Percentiles rank a stretch among this genome's conserved stretches.
Evolutionary conservation across 305 asterid species (phyloP).

Genomic region (Ajuga reptans): DNA sequence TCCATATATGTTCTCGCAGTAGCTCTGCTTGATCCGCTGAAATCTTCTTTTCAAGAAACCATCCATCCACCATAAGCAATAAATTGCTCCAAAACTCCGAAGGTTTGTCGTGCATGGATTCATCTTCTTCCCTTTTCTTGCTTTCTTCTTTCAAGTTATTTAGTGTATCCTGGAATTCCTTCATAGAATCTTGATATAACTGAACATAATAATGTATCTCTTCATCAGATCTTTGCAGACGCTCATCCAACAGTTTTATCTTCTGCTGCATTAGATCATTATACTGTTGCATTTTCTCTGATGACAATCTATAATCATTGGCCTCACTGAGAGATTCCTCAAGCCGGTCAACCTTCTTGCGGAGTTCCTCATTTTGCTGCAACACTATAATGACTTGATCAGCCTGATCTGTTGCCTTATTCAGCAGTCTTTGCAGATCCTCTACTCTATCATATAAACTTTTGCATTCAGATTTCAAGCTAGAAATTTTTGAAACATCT

Average conservation of each 20-base stretch:
- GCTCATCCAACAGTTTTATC: conserved; percentile 68
- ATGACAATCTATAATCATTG: conserved; percentile 56
- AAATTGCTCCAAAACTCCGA: conserved; percentile 72
- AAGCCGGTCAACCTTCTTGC: conserved; percentile 69
- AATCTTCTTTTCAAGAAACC: conserved; percentile 88
- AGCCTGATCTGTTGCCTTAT: conserved; percentile 68
- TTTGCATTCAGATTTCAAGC: conserved; percentile 59
- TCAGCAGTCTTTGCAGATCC: conserved; percentile 54
- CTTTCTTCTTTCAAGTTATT: conserved; percentile 58
- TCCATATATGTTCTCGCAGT: conserved; percentile 74
- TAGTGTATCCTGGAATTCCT: conserved; percentile 83
- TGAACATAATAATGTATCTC: conserved; percentile 69
- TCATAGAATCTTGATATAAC: conserved; percentile 73
- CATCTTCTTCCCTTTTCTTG: conserved; percentile 39
- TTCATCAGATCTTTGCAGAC: conserved; percentile 80
- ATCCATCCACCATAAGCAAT: conserved; percentile 83
- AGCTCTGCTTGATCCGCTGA: conserved; percentile 51
- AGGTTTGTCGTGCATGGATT: conserved; percentile 56
- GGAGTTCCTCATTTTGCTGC: conserved; percentile 86
- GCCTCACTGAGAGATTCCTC: conserved; percentile 84
- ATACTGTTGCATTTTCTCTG: conserved; percentile 71
- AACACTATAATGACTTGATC: conserved; percentile 66
- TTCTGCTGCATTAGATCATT: conserved; percentile 78
- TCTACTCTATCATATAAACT: conserved; percentile 65
- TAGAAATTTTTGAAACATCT: conserved; percentile 53